Evolutionary conservation across 371 early-diverging fungal species (phyloP), one percentile per base, ranked within the genome.

Genomic region (Parasitella parasitica): DNA sequence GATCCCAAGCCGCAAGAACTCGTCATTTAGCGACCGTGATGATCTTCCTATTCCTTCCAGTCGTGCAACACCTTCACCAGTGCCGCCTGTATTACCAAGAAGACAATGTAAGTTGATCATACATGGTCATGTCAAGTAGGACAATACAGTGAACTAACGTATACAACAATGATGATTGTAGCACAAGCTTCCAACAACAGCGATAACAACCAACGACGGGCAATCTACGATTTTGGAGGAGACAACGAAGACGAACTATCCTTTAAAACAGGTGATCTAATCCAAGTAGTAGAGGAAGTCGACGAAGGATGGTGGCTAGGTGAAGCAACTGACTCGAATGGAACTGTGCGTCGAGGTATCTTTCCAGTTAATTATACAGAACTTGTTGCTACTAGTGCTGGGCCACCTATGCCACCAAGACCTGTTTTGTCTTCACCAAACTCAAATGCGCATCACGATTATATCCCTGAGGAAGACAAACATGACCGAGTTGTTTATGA

Each of bases 271-370:
- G 92, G 89, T 2, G 92, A 93, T 57, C 67, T 91, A 16, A 84
- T 93, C 50, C 84, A 81, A n/a, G 91, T 94, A 2, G 64, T 86
- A 6, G 85, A 91, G 55, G 87, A 89, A 54, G 81, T 92, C 13
- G 91, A 92, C 63, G 90, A 91, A 55, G 94, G 94, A 5, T 94
- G 94, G 93, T 94, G 94, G 94, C 59, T 86, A 11, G 94, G 94
- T n/a, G 88, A 88, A 63, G 66, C 88, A 8, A 80, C 84, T 13
- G 59, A 59, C 24, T 24, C 54, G 5, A 39, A 28, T 8, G 32
- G 32, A 15, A 27, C 28, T 62, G 54, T 26, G n/a, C 67, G 73
- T 38, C 72, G 70, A 2, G 94, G 94, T 20, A 85, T 94, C 67
- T 94, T 94, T 69, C 94, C 94, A 15, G 84, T 85, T 15, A 91